phyloP scores from a whole-genome alignment of 805 yeast species.

The Teunomyces atbi region DNA sequence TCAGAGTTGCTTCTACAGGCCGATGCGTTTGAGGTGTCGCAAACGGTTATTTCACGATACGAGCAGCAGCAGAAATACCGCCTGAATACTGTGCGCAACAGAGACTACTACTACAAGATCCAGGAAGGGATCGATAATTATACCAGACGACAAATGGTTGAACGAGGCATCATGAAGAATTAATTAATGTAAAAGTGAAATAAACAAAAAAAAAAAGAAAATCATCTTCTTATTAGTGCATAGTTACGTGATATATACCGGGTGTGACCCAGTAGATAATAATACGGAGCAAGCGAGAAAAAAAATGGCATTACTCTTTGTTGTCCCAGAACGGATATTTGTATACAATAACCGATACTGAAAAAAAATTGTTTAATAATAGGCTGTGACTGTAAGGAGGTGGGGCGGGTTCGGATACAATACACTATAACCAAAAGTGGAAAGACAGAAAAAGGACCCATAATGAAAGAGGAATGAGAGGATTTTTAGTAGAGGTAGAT shows the following conservation, averaged over 20 bases:
- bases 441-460: background rate
- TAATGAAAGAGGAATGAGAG: background rate
- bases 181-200: background rate
- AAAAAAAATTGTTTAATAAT: background rate
- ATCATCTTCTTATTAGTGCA: background rate
- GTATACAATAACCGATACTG: background rate
- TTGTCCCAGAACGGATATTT: background rate
- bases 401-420: background rate
- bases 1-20: background rate
- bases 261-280: background rate
- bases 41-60: constrained; percentile 1
- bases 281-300: background rate
- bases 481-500: background rate
- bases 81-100: constrained; percentile 4
- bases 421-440: background rate
- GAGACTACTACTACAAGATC: constrained; percentile 18
- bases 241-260: background rate
- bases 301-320: background rate
- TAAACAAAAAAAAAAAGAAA: background rate
- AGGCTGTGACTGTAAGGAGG: background rate
- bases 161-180: constrained; percentile 12
- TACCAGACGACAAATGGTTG: constrained; percentile 14
- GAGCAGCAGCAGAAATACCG: constrained; percentile 6
- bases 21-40: constrained; percentile 4
- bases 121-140: constrained; percentile 21